phyloP scores from a whole-genome alignment of 2,329 filamentous ascomycete genomes.

The Thielaviopsis ethacetica region DNA sequence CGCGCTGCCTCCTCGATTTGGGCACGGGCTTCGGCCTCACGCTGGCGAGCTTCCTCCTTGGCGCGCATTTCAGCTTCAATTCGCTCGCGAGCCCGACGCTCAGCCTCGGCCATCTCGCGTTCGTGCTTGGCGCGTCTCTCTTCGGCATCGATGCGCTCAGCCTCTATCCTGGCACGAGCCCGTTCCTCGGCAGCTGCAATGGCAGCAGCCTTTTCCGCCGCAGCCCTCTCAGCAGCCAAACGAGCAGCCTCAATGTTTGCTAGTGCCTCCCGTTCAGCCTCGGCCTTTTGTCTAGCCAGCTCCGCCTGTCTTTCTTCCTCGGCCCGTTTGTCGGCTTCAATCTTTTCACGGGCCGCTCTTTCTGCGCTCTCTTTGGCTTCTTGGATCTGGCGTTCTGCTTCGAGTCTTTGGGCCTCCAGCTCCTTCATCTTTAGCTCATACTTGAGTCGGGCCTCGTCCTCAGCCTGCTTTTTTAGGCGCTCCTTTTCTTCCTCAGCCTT shows the following conservation, averaged over 20 bases:
- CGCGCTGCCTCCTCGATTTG: constrained; percentile 17
- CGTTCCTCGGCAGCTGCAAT: constrained; percentile 29
- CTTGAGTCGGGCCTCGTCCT: background rate
- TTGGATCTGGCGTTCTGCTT: constrained; percentile 21
- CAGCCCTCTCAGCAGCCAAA: constrained; percentile 17
- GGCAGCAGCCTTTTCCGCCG: constrained; percentile 21
- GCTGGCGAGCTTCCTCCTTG: constrained; percentile 16
- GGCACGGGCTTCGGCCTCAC: constrained; percentile 16
- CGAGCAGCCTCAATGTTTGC: constrained; percentile 23
- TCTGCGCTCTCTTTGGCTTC: constrained; percentile 25
- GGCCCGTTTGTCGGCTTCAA: constrained; percentile 24
- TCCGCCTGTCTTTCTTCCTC: constrained; percentile 22
- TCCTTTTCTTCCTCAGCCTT: constrained; percentile 30
- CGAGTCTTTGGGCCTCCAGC: constrained; percentile 23
- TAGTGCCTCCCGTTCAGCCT: constrained; percentile 24
- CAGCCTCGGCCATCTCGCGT: constrained; percentile 21
- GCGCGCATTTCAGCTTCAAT: constrained; percentile 16
- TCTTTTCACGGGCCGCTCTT: constrained; percentile 24
- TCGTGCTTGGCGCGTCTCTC: constrained; percentile 19
- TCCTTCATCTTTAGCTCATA: constrained; percentile 21
- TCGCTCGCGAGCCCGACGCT: constrained; percentile 22
- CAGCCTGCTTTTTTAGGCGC: constrained; percentile 3
- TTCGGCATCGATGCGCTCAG: constrained; percentile 18
- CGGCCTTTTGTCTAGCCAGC: constrained; percentile 26
- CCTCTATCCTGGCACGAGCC: constrained; percentile 22